Evolutionary conservation across 169 alveolate species (phyloP).

Genomic region (Theileria orientalis): DNA sequence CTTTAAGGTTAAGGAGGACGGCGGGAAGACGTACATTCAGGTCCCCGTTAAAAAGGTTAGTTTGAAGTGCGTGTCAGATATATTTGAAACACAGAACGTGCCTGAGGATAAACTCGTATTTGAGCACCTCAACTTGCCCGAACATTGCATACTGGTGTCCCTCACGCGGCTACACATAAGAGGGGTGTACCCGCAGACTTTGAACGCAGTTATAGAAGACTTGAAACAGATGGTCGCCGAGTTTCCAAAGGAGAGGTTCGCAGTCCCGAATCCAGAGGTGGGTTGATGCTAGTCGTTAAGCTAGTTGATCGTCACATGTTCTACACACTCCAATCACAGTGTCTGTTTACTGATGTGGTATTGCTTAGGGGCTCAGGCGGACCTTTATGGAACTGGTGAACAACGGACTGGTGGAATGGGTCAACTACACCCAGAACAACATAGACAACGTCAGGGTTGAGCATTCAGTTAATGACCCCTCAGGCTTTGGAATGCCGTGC

Average conservation of each 20-base stretch:
- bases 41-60: neutral
- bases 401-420: conserved; percentile 63
- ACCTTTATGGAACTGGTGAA: conserved; percentile 32
- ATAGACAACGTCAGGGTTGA: conserved; percentile 3
- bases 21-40: neutral
- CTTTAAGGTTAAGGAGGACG: neutral
- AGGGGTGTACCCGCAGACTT: conserved; percentile 52
- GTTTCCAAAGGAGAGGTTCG: conserved; percentile 30
- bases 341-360: too few species aligned
- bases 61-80: neutral
- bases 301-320: neutral
- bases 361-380: conserved; percentile 37
- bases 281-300: neutral
- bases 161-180: conserved; percentile 42
- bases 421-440: conserved; percentile 31
- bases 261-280: conserved; percentile 37
- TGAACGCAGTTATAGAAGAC: conserved; percentile 28
- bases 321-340: neutral
- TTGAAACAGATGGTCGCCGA: conserved; percentile 24
- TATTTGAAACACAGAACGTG: neutral
- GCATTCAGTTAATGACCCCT: conserved; percentile 18
- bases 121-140: conserved; percentile 41
- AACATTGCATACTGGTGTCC: conserved; percentile 44
- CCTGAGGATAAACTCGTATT: neutral
- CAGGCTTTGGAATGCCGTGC: conserved; percentile 47